A percentile compares a stretch with the other conserved stretches of the same genome.
Evolutionary conservation across 441 rosid genomes (phyloP).

Genomic region (Pelargonium exstipulatum): DNA sequence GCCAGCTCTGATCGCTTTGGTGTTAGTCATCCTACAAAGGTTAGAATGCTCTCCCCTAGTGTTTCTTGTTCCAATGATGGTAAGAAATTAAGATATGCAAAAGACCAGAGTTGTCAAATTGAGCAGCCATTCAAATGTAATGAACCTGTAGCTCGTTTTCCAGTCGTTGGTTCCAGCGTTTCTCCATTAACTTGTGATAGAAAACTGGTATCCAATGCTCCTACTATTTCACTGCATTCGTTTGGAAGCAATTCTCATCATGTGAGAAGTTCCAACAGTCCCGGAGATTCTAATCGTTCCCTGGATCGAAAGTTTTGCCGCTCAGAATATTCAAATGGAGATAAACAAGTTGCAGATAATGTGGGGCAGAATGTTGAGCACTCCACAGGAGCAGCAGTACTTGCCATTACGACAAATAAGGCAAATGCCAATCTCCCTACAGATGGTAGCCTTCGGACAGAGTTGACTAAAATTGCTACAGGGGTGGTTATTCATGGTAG

Average conservation of each 20-base stretch:
- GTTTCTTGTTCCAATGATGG: conserved; percentile 15
- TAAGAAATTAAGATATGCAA: conserved; percentile 18
- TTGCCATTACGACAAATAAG: conserved; percentile 1
- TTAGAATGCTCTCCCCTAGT: conserved; percentile 8
- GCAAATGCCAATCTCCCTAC: conserved; percentile 7
- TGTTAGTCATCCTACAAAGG: conserved; percentile 10
- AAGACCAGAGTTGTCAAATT: conserved; percentile 1
- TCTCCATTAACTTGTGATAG: conserved; percentile 12
- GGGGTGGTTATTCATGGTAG: conserved; percentile 13
- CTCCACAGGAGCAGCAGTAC: conserved; percentile 2
- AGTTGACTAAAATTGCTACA: neutral
- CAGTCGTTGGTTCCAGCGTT: neutral
- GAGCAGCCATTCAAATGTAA: conserved; percentile 2
- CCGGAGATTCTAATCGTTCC: conserved; percentile 11
- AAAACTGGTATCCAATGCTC: neutral
- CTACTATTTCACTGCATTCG: conserved; percentile 7
- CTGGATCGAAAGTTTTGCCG: neutral
- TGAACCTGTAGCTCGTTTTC: neutral
- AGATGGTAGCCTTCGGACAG: conserved; percentile 11
- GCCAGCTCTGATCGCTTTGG: conserved; percentile 10
- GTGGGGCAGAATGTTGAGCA: conserved; percentile 16
- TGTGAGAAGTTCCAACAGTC: conserved; percentile 7
- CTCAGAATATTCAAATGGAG: conserved; percentile 6
- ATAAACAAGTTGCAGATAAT: conserved; percentile 4
- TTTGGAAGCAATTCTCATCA: conserved; percentile 12